Conservation (phyloP, 1,139 yeast species). For the Magnusiomyces tetraspermus region DNA sequence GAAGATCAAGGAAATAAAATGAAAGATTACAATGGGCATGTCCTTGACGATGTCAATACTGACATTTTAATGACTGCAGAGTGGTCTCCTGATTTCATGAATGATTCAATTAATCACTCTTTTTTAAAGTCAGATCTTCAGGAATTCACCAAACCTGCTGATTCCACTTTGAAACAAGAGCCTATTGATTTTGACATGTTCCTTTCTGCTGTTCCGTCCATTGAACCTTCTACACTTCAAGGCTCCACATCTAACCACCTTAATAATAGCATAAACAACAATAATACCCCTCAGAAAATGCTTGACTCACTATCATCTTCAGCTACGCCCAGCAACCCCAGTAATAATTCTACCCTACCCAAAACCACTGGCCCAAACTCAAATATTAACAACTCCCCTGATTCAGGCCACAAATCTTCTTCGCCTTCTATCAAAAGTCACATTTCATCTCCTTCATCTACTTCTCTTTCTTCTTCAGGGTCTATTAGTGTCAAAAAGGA, state of each 20-base stretch:
- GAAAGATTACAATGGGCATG: not conserved
- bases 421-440: constrained; percentile 2
- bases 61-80: not conserved
- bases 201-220: not conserved
- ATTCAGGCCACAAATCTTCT: not conserved
- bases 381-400: not conserved
- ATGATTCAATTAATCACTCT: not conserved
- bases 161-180: not conserved
- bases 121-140: not conserved
- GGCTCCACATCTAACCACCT: not conserved
- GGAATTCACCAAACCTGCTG: not conserved
- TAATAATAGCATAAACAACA: too few species aligned
- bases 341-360: not conserved
- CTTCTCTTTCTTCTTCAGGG: constrained; percentile 4
- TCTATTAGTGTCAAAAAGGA: constrained; percentile 5
- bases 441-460: not conserved
- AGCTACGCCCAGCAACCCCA: not conserved
- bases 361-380: not conserved
- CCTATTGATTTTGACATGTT: not conserved
- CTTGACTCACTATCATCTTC: not conserved
- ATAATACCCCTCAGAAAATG: not conserved
- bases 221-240: not conserved
- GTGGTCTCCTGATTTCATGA: not conserved
- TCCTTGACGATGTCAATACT: not conserved
- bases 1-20: not conserved